Evolutionary conservation across 73 alveolate species (phyloP).

Genomic region (Halteria grandinella): DNA sequence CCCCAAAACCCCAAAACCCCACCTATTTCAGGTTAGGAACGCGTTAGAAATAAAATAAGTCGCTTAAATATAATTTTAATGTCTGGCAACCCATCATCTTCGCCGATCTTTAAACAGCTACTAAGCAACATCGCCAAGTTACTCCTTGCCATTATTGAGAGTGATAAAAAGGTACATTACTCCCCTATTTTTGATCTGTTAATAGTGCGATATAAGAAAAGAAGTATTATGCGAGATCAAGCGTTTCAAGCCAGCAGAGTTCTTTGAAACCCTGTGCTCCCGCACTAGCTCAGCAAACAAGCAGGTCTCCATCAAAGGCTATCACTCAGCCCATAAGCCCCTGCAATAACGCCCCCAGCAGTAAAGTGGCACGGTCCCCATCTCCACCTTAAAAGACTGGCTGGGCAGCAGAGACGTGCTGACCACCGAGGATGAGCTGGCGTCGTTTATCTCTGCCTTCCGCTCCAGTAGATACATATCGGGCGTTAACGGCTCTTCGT

Average conservation of each 20-base stretch:
- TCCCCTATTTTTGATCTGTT: neutral
- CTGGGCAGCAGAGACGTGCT: too few species aligned
- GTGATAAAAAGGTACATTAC: conserved; percentile 40
- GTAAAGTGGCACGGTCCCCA: too few species aligned
- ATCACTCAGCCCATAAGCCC: too few species aligned
- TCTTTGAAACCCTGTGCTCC: neutral
- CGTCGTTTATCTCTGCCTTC: too few species aligned
- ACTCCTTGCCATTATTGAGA: conserved; percentile 11
- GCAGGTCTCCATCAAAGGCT: too few species aligned
- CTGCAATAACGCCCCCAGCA: too few species aligned
- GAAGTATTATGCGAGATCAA: conserved; percentile 37
- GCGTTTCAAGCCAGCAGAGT: conserved; percentile 8
- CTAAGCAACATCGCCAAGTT: conserved; percentile 15
- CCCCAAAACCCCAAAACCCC: neutral
- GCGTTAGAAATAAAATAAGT: neutral
- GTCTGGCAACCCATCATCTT: neutral
- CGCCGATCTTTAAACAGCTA: neutral
- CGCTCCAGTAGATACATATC: too few species aligned
- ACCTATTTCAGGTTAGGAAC: neutral
- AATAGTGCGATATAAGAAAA: conserved; percentile 46
- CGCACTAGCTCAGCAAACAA: neutral
- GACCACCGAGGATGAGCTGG: too few species aligned
- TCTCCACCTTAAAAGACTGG: too few species aligned
- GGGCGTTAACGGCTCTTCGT: too few species aligned
- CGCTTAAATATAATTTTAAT: neutral